Percentiles rank a stretch among this genome's conserved stretches.
Conservation (phyloP, 225 moss, liverwort and hornwort species). For the Physcomitrium patens region DNA sequence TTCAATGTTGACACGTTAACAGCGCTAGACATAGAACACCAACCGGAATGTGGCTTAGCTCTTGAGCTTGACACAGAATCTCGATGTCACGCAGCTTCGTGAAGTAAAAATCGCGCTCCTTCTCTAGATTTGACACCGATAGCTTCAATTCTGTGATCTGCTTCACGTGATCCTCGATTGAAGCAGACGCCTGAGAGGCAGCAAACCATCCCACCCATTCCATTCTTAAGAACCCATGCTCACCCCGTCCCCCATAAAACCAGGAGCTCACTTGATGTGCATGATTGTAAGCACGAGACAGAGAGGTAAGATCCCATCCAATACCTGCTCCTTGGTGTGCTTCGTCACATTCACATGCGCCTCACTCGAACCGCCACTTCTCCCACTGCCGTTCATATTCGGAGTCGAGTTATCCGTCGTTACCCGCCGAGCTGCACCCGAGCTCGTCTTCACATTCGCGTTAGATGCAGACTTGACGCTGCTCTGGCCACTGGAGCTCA, state of each 20-base stretch:
- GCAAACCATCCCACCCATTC: background rate
- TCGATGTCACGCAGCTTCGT: constrained; percentile 99
- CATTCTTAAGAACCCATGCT: too few relatives aligned
- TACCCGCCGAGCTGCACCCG: constrained; percentile 42
- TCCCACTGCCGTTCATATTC: constrained; percentile 39
- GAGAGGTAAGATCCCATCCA: too few relatives aligned
- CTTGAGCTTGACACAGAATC: constrained; percentile 94
- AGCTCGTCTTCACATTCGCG: constrained; percentile 38
- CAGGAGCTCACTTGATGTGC: too few relatives aligned
- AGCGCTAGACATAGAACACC: constrained; percentile 20
- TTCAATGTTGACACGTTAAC: too few relatives aligned
- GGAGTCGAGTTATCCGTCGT: constrained; percentile 58
- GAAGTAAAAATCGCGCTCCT: constrained; percentile 98
- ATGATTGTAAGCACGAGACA: too few relatives aligned
- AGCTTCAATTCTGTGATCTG: constrained; percentile 98
- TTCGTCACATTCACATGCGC: constrained; percentile 29
- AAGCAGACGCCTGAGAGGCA: constrained; percentile 36
- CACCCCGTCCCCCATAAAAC: too few relatives aligned
- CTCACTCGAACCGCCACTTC: too few relatives aligned
- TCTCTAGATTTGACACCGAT: constrained; percentile 93
- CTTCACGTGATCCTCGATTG: constrained; percentile 48
- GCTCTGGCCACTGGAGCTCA: constrained; percentile 43
- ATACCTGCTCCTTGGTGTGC: constrained; percentile 81
- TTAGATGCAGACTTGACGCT: constrained; percentile 52
- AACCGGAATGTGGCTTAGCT: constrained; percentile 88